phyloP scores from a whole-genome alignment of 495 filamentous ascomycete species.

The Hypoxylon subgilvum region DNA sequence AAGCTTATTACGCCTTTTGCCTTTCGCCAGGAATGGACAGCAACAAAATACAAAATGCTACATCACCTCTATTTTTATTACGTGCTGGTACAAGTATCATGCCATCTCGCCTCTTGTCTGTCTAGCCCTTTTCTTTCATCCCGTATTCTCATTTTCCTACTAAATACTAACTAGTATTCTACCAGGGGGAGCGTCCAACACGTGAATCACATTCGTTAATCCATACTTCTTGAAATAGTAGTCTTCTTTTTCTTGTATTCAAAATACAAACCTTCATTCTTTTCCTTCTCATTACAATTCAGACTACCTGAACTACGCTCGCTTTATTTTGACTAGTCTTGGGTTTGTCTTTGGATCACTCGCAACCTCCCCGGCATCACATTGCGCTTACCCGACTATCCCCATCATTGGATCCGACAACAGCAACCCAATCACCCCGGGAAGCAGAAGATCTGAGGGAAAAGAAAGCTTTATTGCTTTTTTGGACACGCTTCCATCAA shows the following conservation, averaged over 20 bases:
- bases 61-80: conserved; percentile 27
- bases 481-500: background rate
- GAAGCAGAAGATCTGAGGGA: background rate
- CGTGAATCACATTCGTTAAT: conserved; percentile 29
- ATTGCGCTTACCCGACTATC: conserved; percentile 15
- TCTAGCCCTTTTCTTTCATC: conserved; percentile 19
- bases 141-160: conserved; percentile 26
- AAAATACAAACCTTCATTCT: conserved; percentile 9
- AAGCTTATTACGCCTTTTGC: conserved; percentile 9
- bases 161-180: conserved; percentile 13
- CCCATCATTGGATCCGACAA: background rate
- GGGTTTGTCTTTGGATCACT: conserved; percentile 25
- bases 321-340: conserved; percentile 11
- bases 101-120: conserved; percentile 18
- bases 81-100: conserved; percentile 36
- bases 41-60: background rate
- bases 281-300: conserved; percentile 13
- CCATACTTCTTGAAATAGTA: conserved; percentile 13
- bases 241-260: conserved; percentile 16
- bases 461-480: background rate
- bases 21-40: conserved; percentile 19
- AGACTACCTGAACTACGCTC: conserved; percentile 21
- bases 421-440: background rate
- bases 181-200: conserved; percentile 17
- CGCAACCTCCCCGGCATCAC: conserved; percentile 8